Percentiles rank a stretch among this genome's conserved stretches.
phyloP scores from a whole-genome alignment of 257 asterid species.

The Petrea volubilis region DNA sequence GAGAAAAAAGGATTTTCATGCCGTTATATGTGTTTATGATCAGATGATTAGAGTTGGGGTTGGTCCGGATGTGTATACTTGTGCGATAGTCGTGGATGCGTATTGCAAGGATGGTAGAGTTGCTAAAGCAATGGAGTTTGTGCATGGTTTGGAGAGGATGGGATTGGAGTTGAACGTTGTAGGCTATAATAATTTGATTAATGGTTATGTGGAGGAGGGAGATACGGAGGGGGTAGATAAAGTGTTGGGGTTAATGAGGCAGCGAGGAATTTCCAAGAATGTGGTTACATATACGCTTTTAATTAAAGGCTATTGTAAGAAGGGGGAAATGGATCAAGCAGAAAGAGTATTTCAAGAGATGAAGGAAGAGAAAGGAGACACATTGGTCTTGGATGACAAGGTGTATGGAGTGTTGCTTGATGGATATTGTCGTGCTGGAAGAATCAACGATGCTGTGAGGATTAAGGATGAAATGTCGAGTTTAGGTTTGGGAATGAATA shows the following conservation, averaged over 20 bases:
- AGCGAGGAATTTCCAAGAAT: conserved; percentile 49
- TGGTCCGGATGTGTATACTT: conserved; percentile 71
- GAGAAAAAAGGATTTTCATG: conserved; percentile 44
- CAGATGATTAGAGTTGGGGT: conserved; percentile 72
- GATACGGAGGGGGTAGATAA: conserved; percentile 57
- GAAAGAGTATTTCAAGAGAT: conserved; percentile 50
- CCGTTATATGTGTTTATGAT: conserved; percentile 59
- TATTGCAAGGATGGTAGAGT: conserved; percentile 71
- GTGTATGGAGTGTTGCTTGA: conserved; percentile 71
- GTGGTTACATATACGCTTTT: conserved; percentile 67
- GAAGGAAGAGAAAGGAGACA: conserved; percentile 43
- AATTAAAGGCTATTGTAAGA: conserved; percentile 77
- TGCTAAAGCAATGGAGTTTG: conserved; percentile 59
- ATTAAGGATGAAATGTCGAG: conserved; percentile 70
- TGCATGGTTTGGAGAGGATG: conserved; percentile 55
- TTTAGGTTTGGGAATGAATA: conserved; percentile 64
- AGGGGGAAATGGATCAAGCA: conserved; percentile 68
- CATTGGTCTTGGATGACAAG: conserved; percentile 58
- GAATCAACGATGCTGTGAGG: conserved; percentile 71
- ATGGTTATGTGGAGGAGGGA: conserved; percentile 70
- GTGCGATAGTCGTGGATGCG: conserved; percentile 79
- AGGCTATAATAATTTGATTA: conserved; percentile 75
- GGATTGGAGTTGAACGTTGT: conserved; percentile 67
- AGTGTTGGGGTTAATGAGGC: conserved; percentile 57
- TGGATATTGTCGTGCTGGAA: conserved; percentile 81